phyloP scores from a whole-genome alignment of 441 rosid genomes.

The Macaranga tanarius region DNA sequence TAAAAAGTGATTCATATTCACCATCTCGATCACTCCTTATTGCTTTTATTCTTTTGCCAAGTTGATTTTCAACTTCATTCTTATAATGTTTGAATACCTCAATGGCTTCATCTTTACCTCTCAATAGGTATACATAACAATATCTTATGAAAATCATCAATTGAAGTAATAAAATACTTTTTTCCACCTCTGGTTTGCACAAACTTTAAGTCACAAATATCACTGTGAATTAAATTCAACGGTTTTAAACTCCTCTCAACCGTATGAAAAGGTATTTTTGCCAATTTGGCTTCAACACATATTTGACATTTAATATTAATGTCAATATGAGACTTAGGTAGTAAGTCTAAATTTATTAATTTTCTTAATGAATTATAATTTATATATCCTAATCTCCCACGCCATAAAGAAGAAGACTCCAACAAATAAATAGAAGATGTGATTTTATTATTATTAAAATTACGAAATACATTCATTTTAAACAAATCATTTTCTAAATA shows the following conservation, averaged over 20 bases:
- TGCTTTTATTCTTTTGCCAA: not conserved
- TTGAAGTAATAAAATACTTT: not conserved
- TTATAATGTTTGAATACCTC: not conserved
- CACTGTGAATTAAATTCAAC: not conserved
- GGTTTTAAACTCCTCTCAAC: not conserved
- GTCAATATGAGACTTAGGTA: too few species aligned
- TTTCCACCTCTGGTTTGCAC: not conserved
- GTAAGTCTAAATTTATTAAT: too few species aligned
- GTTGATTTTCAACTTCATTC: not conserved
- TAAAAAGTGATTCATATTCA: not conserved
- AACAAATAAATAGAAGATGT: slow-evolving; percentile 1
- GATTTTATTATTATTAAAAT: not conserved
- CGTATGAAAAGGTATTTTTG: not conserved
- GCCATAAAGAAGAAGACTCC: not conserved
- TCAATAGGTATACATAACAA: slow-evolving; percentile 13
- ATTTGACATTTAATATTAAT: too few species aligned
- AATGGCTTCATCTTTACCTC: slow-evolving; percentile 13
- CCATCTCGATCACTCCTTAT: not conserved
- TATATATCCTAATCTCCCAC: not conserved
- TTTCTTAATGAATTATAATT: not conserved
- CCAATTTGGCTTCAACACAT: not conserved
- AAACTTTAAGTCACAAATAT: too few species aligned
- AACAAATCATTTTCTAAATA: not conserved
- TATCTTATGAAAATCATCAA: not conserved
- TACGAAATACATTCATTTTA: not conserved